Percentiles rank a stretch among this genome's conserved stretches.
Conservation (phyloP, 169 alveolate species). For the Eimeria mitis region DNA sequence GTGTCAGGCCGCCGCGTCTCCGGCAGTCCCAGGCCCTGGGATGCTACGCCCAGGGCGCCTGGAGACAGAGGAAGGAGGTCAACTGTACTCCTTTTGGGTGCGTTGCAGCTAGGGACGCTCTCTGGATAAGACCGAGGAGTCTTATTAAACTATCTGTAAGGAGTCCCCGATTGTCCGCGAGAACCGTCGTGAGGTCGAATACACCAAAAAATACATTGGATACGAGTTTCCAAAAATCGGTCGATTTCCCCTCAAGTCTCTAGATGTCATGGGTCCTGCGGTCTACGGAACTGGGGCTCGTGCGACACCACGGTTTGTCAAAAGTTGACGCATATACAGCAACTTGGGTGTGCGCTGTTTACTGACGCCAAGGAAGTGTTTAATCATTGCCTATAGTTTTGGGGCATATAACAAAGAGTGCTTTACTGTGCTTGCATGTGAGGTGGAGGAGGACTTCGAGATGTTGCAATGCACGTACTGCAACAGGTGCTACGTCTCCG, state of each 20-base stretch:
- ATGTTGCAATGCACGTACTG: neutral
- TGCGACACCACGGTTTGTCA: no score
- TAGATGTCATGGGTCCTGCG: neutral
- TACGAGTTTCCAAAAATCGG: neutral
- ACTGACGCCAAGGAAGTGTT: no score
- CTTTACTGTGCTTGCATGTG: neutral
- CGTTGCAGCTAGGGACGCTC: no score
- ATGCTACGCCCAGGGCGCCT: neutral
- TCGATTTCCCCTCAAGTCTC: neutral
- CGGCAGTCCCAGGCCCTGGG: neutral
- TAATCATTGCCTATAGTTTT: no score
- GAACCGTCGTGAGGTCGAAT: neutral
- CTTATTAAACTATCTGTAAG: neutral
- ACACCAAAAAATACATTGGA: neutral
- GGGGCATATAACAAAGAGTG: neutral
- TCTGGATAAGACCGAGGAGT: no score
- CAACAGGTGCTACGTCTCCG: neutral
- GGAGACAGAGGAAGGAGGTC: neutral
- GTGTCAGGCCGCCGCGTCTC: neutral
- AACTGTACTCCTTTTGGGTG: no score
- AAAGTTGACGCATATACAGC: neutral
- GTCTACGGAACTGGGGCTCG: neutral
- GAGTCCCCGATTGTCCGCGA: no score
- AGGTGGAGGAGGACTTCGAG: neutral
- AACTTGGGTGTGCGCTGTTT: no score